Evolutionary conservation across 257 asterid species (phyloP).

Genomic region (Solanum infundibuliforme): DNA sequence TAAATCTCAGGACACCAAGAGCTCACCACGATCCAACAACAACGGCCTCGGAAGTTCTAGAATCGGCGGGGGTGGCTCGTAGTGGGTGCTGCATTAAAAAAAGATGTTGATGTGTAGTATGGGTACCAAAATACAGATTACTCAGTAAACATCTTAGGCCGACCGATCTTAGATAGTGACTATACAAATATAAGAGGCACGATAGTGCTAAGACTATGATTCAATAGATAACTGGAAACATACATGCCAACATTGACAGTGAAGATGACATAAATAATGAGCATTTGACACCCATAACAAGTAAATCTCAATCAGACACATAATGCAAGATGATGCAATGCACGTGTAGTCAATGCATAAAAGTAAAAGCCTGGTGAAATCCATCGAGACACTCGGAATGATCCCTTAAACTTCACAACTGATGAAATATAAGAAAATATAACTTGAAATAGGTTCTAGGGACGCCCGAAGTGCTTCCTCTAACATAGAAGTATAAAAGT

Average conservation of each 20-base stretch:
- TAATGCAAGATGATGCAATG: neutral
- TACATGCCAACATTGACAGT: neutral
- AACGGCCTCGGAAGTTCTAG: neutral
- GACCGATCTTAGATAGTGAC: neutral
- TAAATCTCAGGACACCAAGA: neutral
- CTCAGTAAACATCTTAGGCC: neutral
- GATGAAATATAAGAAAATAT: neutral
- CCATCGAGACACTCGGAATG: neutral
- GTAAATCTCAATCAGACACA: neutral
- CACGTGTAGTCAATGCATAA: neutral
- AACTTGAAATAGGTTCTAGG: neutral
- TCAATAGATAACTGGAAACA: neutral
- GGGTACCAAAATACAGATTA: neutral
- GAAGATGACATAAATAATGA: neutral
- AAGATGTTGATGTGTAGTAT: no score
- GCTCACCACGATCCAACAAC: neutral
- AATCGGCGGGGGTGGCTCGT: neutral
- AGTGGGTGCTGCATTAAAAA: neutral
- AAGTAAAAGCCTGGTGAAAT: neutral
- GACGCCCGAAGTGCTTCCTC: neutral
- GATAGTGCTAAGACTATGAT: neutral
- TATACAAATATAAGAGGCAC: neutral
- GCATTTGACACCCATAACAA: neutral
- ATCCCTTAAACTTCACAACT: neutral
- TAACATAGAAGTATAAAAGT: neutral